Evolutionary conservation across 2,329 filamentous ascomycete genomes (phyloP).

Genomic region (Aspergillus brasiliensis): DNA sequence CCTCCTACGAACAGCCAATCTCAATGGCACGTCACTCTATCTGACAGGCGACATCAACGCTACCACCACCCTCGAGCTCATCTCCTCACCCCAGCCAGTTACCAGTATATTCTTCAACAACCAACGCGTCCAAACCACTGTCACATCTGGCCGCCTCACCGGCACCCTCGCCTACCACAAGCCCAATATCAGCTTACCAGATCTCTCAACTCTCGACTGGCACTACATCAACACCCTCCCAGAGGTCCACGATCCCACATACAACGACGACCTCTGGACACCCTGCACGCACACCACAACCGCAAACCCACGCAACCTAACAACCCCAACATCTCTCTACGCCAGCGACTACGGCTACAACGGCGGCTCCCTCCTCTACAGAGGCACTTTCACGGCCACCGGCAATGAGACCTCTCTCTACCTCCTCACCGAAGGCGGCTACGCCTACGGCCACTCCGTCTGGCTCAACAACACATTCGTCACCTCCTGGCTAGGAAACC

Average conservation of each 20-base stretch:
- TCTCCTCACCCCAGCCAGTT: constrained; percentile 7
- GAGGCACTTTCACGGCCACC: constrained; percentile 31
- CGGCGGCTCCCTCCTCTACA: constrained; percentile 30
- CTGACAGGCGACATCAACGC: constrained; percentile 21
- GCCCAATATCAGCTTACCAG: constrained; percentile 12
- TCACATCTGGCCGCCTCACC: not conserved
- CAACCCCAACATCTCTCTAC: constrained; percentile 29
- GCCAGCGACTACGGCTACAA: constrained; percentile 36
- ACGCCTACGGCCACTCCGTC: constrained; percentile 29
- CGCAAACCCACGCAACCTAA: constrained; percentile 15
- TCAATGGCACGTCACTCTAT: not conserved
- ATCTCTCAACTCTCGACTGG: constrained; percentile 18
- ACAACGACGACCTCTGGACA: constrained; percentile 19
- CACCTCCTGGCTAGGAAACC: constrained; percentile 28
- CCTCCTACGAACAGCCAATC: constrained; percentile 24
- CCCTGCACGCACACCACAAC: constrained; percentile 5
- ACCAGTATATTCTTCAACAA: constrained; percentile 17
- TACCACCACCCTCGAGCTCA: constrained; percentile 20
- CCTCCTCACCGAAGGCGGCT: constrained; percentile 27
- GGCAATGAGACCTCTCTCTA: constrained; percentile 25
- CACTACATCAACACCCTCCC: constrained; percentile 20
- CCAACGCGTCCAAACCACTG: not conserved
- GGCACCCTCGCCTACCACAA: constrained; percentile 12
- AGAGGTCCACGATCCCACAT: constrained; percentile 9
- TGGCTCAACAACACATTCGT: constrained; percentile 31